Evolutionary conservation across 129 eudicot genomes (phyloP).

Genomic region (Pittosporum tobira): DNA sequence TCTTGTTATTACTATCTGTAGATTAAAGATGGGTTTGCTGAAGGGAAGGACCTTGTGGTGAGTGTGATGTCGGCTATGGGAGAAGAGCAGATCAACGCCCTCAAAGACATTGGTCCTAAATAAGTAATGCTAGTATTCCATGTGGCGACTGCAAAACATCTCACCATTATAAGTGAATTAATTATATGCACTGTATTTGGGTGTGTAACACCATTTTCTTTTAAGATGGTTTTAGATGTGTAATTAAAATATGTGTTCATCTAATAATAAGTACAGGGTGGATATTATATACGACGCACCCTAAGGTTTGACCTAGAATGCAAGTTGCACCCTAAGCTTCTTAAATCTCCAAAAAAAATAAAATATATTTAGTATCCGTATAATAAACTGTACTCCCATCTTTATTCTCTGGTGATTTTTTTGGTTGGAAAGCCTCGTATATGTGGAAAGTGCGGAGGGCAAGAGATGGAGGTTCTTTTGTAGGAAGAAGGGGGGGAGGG

Average conservation of each 20-base stretch:
- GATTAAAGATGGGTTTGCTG: conserved; percentile 40
- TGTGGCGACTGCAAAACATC: background rate
- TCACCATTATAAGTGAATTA: no score
- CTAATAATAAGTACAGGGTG: background rate
- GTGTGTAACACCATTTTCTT: background rate
- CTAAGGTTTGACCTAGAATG: no score
- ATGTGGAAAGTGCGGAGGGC: no score
- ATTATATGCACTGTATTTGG: background rate
- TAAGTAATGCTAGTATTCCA: conserved; percentile 5
- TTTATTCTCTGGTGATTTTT: no score
- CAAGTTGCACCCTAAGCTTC: no score
- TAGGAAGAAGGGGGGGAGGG: no score
- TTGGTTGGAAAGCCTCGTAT: no score
- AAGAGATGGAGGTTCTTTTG: no score
- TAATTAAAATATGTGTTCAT: conserved; percentile 4
- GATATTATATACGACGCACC: no score
- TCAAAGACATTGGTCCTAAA: conserved; percentile 34
- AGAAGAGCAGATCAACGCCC: conserved; percentile 39
- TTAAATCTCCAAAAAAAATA: no score
- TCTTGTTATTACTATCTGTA: conserved; percentile 4
- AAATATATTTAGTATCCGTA: no score
- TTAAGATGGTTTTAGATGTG: background rate
- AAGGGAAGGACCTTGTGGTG: conserved; percentile 49
- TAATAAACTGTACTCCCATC: no score
- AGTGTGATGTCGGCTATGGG: conserved; percentile 48